phyloP scores from a whole-genome alignment of 2,329 filamentous ascomycete genomes.

The Reticulascus tulasneorum region DNA sequence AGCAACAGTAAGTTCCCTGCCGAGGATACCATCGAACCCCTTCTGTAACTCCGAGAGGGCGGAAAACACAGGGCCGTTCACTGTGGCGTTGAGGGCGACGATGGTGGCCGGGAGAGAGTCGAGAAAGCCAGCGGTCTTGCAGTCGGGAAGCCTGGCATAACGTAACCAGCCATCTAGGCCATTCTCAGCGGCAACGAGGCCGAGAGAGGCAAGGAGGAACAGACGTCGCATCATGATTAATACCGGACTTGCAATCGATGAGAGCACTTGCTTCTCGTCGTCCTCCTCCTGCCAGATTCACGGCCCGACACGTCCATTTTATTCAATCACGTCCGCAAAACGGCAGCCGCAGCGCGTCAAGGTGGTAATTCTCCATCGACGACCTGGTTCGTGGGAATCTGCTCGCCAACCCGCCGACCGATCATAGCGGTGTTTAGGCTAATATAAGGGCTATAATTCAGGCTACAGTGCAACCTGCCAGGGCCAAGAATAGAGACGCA shows the following conservation, averaged over 20 bases:
- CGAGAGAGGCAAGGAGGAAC: conserved; percentile 23
- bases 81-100: conserved; percentile 49
- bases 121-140: conserved; percentile 24
- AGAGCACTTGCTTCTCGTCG: conserved; percentile 6
- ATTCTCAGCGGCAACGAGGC: conserved; percentile 49
- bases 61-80: conserved; percentile 52
- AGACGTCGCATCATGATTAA: conserved; percentile 21
- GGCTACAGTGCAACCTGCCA: too few relatives aligned
- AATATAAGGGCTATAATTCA: too few relatives aligned
- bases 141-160: conserved; percentile 48
- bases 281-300: too few relatives aligned
- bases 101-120: conserved; percentile 43
- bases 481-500: too few relatives aligned
- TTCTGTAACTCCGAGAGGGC: conserved; percentile 56
- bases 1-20: conserved; percentile 35
- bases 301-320: too few relatives aligned
- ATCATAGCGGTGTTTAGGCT: too few relatives aligned
- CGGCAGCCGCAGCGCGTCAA: too few relatives aligned
- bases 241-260: too few relatives aligned
- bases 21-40: conserved; percentile 55
- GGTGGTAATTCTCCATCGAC: too few relatives aligned
- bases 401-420: too few relatives aligned
- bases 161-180: conserved; percentile 61
- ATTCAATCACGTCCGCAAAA: too few relatives aligned
- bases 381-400: too few relatives aligned